Conservation (phyloP, 192 early-diverging fungal genomes). For the Podila verticillata region DNA sequence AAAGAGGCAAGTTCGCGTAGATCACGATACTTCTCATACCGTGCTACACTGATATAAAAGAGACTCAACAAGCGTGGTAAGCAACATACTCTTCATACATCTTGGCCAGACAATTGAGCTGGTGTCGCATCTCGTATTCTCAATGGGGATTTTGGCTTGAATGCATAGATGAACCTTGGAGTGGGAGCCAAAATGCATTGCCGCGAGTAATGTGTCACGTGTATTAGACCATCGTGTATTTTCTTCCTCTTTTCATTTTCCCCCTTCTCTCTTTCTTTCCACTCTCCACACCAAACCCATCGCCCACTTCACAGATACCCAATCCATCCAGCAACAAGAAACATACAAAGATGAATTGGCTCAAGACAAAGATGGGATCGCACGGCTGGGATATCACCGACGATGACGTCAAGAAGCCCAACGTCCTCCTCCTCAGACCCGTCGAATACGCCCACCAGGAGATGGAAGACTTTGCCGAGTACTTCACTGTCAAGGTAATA, state of each 20-base stretch:
- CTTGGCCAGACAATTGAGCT: too few species aligned
- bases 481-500: conserved; percentile 43
- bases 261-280: background rate
- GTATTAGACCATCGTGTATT: background rate
- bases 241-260: background rate
- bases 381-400: conserved; percentile 48
- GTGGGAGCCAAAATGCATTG: too few species aligned
- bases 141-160: too few species aligned
- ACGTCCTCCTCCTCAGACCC: conserved; percentile 32
- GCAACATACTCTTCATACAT: too few species aligned
- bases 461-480: conserved; percentile 47
- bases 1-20: too few species aligned
- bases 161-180: too few species aligned
- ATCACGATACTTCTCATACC: too few species aligned
- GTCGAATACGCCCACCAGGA: conserved; percentile 30
- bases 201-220: background rate
- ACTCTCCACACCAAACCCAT: background rate
- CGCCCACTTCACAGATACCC: background rate
- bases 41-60: too few species aligned
- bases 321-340: background rate
- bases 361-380: conserved; percentile 52
- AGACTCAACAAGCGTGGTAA: too few species aligned
- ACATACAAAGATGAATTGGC: conserved; percentile 36
- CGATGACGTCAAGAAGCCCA: conserved; percentile 48
- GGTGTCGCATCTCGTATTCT: too few species aligned